phyloP scores from a whole-genome alignment of 768 basidiomycete genomes.

The Tremella yokohamensis region DNA sequence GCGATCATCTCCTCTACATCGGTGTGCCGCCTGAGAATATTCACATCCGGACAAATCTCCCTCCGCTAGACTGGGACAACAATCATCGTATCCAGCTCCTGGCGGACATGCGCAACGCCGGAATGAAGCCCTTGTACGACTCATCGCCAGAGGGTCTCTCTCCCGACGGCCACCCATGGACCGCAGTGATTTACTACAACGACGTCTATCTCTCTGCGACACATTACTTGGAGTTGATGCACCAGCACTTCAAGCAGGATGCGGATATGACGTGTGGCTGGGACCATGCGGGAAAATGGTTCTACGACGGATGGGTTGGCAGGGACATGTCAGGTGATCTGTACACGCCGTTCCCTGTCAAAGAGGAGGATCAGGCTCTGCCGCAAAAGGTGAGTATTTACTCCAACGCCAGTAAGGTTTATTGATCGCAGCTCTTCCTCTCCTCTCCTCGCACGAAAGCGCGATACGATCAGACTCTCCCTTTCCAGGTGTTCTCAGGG shows the following conservation, averaged over 20 bases:
- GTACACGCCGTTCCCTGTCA: conserved; percentile 42
- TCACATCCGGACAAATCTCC: conserved; percentile 38
- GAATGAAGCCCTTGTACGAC: conserved; percentile 45
- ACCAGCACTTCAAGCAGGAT: conserved; percentile 48
- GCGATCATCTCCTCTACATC: conserved; percentile 35
- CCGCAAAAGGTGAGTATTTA: conserved; percentile 36
- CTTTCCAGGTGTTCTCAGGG: conserved; percentile 48
- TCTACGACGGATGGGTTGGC: conserved; percentile 52
- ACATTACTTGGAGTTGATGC: conserved; percentile 48
- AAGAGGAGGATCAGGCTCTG: conserved; percentile 34
- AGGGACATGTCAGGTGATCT: conserved; percentile 49
- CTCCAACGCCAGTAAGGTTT: neutral
- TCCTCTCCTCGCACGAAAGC: conserved; percentile 30
- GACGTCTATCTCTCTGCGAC: conserved; percentile 47
- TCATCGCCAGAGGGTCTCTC: conserved; percentile 25
- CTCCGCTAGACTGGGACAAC: conserved; percentile 37
- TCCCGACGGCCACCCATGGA: conserved; percentile 39
- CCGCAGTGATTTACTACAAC: conserved; percentile 48
- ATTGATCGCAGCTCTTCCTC: conserved; percentile 37
- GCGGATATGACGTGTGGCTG: conserved; percentile 51
- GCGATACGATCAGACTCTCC: conserved; percentile 40
- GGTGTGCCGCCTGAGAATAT: conserved; percentile 45
- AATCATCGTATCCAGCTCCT: conserved; percentile 45
- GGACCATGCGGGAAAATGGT: conserved; percentile 48
- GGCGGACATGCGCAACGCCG: conserved; percentile 48